Conservation (phyloP, 1,284 basidiomycete genomes). For the Melampsora americana region DNA sequence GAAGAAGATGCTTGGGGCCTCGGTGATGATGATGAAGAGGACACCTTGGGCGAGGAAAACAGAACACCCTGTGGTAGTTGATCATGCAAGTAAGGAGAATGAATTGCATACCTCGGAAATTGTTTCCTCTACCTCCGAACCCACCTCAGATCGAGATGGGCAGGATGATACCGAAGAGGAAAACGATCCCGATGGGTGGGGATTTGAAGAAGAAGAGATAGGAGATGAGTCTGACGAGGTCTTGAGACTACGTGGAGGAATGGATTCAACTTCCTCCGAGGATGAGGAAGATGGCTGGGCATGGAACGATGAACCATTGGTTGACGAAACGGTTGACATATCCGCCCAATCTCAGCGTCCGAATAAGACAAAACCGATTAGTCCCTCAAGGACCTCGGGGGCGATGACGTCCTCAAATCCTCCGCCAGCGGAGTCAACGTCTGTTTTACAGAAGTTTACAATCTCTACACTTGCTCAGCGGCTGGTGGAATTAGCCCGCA, state of each 20-base stretch:
- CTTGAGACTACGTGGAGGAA: slow-evolving; percentile 35
- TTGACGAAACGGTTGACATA: slow-evolving; percentile 6
- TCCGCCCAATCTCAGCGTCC: background rate
- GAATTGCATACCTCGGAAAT: background rate
- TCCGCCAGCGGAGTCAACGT: background rate
- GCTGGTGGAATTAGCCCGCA: slow-evolving; percentile 16
- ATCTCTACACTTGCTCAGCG: slow-evolving; percentile 37
- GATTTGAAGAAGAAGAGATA: slow-evolving; percentile 27
- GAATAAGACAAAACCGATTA: background rate
- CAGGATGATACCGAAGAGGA: slow-evolving; percentile 19
- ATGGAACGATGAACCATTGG: slow-evolving; percentile 31
- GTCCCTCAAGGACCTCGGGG: background rate
- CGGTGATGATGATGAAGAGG: slow-evolving; percentile 6
- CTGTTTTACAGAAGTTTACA: slow-evolving; percentile 23
- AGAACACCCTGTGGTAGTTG: background rate
- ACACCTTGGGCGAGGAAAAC: background rate
- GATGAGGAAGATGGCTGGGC: slow-evolving; percentile 43
- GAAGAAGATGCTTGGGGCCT: slow-evolving; percentile 40
- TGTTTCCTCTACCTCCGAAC: background rate
- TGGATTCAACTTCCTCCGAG: slow-evolving; percentile 15
- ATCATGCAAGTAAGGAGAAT: too few relatives aligned
- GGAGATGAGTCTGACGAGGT: background rate
- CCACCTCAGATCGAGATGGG: background rate
- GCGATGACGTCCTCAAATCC: background rate
- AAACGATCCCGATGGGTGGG: slow-evolving; percentile 24